These are phyloP conservation scores for Inonotus hispidus DNA, from an alignment of 1,284 basidiomycete genomes.

Conservation along the genomic window DNA sequence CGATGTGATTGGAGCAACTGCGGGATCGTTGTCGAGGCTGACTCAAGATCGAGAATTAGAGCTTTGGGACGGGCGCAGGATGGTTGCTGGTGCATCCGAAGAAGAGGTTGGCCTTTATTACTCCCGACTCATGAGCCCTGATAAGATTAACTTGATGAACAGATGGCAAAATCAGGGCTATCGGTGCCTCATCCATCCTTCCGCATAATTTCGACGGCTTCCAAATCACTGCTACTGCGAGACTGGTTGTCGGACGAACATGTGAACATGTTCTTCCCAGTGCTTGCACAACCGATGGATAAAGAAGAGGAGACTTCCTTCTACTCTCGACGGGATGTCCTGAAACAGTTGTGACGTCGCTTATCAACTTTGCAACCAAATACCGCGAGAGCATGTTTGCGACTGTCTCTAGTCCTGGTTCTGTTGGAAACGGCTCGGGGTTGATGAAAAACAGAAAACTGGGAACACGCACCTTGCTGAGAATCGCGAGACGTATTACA, in stretches of 20 bases:
- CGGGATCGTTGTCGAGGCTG: conserved; percentile 52
- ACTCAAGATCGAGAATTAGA: conserved; percentile 57
- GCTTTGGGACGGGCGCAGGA: conserved; percentile 54
- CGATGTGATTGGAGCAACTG: conserved; percentile 58
- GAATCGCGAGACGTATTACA: conserved; percentile 47
- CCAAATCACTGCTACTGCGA: conserved; percentile 53
- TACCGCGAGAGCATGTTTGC: conserved; percentile 49
- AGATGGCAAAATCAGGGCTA: conserved; percentile 38
- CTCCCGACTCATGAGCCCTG: background rate
- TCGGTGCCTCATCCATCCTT: conserved; percentile 51
- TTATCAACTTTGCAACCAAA: conserved; percentile 48
- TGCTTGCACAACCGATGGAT: conserved; percentile 55
- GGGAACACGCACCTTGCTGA: conserved; percentile 53
- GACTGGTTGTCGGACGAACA: conserved; percentile 64
- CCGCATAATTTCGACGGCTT: conserved; percentile 55
- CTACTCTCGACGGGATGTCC: conserved; percentile 41
- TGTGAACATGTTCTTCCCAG: conserved; percentile 62
- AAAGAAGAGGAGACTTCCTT: conserved; percentile 41
- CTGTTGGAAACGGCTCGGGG: conserved; percentile 18
- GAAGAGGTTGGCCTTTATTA: conserved; percentile 36
- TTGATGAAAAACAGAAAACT: conserved; percentile 56
- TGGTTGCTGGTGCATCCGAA: conserved; percentile 42
- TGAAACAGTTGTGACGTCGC: conserved; percentile 26
- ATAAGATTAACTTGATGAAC: background rate
- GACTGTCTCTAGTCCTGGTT: conserved; percentile 30